Evolutionary conservation across 768 basidiomycete species (phyloP).

Genomic region (Boletus bicolor): DNA sequence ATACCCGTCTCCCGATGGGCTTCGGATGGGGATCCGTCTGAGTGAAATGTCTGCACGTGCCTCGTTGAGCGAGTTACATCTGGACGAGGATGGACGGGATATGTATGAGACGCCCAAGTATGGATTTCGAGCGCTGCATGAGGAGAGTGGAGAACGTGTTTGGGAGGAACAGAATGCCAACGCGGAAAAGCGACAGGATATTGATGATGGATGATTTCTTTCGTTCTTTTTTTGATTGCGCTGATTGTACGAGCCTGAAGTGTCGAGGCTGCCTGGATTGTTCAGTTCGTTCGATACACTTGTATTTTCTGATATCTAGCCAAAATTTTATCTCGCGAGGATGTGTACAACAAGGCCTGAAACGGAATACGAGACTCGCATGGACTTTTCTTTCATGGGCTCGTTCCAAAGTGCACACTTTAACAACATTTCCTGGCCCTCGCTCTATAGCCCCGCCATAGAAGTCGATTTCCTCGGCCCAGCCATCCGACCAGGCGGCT

Average conservation of each 20-base stretch:
- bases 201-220: conserved; percentile 12
- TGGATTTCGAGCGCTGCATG: conserved; percentile 1
- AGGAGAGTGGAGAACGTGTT: background rate
- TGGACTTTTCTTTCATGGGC: background rate
- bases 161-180: conserved; percentile 6
- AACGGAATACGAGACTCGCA: background rate
- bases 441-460: conserved; percentile 36
- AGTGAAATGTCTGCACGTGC: conserved; percentile 28
- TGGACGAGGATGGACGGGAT: conserved; percentile 20
- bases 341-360: background rate
- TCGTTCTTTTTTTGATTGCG: too few relatives aligned
- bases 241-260: background rate
- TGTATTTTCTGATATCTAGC: conserved; percentile 5
- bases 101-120: conserved; percentile 26
- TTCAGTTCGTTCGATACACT: background rate
- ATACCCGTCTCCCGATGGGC: conserved; percentile 27
- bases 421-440: conserved; percentile 33
- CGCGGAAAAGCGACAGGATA: conserved; percentile 6
- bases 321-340: background rate
- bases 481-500: conserved; percentile 32
- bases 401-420: conserved; percentile 4
- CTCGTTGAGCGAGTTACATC: conserved; percentile 30
- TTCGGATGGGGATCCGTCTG: conserved; percentile 25
- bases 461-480: conserved; percentile 31
- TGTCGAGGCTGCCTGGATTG: background rate